Evolutionary conservation across 2,329 filamentous ascomycete genomes (phyloP).

Genomic region (Hypoxylon sp.): DNA sequence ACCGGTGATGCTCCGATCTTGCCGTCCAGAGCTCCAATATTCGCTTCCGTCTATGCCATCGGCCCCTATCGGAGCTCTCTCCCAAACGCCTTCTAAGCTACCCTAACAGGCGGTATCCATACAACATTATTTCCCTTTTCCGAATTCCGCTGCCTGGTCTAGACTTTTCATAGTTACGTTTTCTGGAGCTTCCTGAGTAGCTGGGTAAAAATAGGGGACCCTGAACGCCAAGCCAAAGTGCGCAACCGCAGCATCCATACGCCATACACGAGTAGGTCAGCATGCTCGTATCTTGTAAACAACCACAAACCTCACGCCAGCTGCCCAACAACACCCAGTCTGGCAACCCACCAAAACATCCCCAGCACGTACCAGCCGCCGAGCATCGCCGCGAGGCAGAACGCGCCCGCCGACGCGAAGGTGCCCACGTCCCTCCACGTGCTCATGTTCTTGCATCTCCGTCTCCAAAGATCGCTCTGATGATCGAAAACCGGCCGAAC

Average conservation of each 20-base stretch:
- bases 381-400: constrained; percentile 33
- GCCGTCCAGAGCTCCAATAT: constrained; percentile 32
- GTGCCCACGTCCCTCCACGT: constrained; percentile 42
- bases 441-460: constrained; percentile 38
- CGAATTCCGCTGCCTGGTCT: constrained; percentile 31
- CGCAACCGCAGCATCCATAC: constrained; percentile 10
- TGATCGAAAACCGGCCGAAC: constrained; percentile 46
- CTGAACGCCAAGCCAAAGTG: constrained; percentile 5
- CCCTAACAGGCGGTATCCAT: constrained; percentile 5
- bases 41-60: constrained; percentile 26
- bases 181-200: too few relatives aligned
- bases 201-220: background rate
- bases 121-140: constrained; percentile 19
- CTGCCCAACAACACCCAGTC: constrained; percentile 27
- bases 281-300: constrained; percentile 10
- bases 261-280: constrained; percentile 24
- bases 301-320: constrained; percentile 6
- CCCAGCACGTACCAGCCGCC: constrained; percentile 25
- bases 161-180: constrained; percentile 14
- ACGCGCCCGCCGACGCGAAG: constrained; percentile 38
- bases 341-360: constrained; percentile 27
- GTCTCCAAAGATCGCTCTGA: constrained; percentile 44
- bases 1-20: constrained; percentile 35
- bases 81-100: constrained; percentile 8
- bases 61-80: constrained; percentile 35